Evolutionary conservation across 2,329 filamentous ascomycete genomes (phyloP), one percentile per base, ranked within the genome.

Genomic region (Aureobasidium sp.): DNA sequence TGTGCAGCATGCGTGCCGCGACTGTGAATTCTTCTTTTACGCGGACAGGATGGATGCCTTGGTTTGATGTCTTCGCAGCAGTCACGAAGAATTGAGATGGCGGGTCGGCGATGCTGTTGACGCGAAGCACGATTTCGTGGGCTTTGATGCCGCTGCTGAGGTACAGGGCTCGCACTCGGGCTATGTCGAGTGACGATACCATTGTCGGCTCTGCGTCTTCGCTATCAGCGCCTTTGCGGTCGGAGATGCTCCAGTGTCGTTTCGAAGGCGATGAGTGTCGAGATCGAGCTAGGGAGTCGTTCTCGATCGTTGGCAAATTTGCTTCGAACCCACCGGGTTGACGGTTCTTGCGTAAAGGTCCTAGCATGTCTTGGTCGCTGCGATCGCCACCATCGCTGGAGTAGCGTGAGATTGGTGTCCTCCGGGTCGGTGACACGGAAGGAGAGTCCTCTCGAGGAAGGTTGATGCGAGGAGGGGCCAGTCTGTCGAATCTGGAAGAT

Each of bases 101-200:
- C 8, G 53, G 53, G 4, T n/a, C 6, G 15, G 53, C 37, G 17
- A 20, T 36, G 39, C 80, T 78, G 48, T 86, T 76, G 4, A 88
- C 86, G 51, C 87, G 84, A 4, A 86, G 82, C 31, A 81, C 80
- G 61, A 97, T 89, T 70, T 94, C 90, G 69, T 86, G 86, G 0
- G 93, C 92, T 75, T 95, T 96, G 70, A 97, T 87, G n/a, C 91
- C 92, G 0, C 91, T 90, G 65, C 87, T 89, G 25, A 96, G 79
- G 44, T 96, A 83, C 9, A 95, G 79, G 0, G 90, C 84, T 62
- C 86, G 83, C 2, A 92, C 81, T n/a, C 91, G 86, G 17, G 89
- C 88, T 59, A 96, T 82, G 68, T 97, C 93, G n/a, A 84, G 84
- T 34, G 89, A 73, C 12, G 71, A 62, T 15, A 37, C 31, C 15